These are phyloP conservation scores for Eucalyptus caleyi DNA, from an alignment of 345 rosid genomes.

Conservation along the genomic window DNA sequence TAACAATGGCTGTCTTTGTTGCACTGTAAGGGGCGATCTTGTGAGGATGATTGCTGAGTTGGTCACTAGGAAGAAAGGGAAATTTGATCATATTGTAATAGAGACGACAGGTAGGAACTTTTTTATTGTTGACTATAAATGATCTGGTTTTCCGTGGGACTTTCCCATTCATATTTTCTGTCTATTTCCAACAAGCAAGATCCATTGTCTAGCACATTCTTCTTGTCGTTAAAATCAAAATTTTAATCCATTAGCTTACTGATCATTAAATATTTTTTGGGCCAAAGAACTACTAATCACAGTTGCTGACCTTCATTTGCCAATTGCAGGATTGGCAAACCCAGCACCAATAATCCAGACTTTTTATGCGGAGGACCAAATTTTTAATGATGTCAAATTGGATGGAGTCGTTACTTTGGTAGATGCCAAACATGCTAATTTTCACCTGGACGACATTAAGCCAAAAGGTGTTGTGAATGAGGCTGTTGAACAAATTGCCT, in stretches of 20 bases:
- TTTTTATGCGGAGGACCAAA: constrained; percentile 78
- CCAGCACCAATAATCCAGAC: constrained; percentile 99
- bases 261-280: background rate
- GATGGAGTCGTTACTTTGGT: constrained; percentile 94
- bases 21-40: constrained; percentile 97
- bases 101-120: constrained; percentile 72
- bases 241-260: background rate
- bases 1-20: constrained; percentile 94
- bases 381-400: constrained; percentile 84
- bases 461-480: constrained; percentile 92
- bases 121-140: background rate
- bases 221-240: background rate
- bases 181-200: background rate
- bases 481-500: constrained; percentile 96
- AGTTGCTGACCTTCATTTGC: background rate
- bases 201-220: background rate
- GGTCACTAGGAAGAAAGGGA: constrained; percentile 73
- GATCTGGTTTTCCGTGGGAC: background rate
- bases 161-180: background rate
- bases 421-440: constrained; percentile 85
- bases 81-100: constrained; percentile 82
- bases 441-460: constrained; percentile 81
- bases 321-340: constrained; percentile 68
- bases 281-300: background rate
- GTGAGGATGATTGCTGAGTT: constrained; percentile 87